A percentile compares a stretch with the other conserved stretches of the same genome.
Conservation (phyloP, 2,329 filamentous ascomycete genomes). For the Phyllosticta paracitricarpa region DNA sequence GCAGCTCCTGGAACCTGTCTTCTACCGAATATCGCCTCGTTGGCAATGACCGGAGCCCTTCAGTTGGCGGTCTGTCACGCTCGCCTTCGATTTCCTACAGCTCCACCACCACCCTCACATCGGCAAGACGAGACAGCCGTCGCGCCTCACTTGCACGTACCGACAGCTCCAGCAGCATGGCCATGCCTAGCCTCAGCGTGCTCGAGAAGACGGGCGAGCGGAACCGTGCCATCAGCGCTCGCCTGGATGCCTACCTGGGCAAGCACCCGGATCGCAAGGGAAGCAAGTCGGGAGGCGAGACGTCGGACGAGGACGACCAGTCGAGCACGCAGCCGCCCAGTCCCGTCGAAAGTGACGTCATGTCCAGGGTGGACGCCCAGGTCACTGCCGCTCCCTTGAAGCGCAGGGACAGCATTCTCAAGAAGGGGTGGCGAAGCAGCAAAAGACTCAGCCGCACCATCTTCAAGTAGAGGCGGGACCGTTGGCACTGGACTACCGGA, state of each 20-base stretch:
- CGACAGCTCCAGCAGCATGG: slow-evolving; percentile 28
- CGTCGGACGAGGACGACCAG: slow-evolving; percentile 20
- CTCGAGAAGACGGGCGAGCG: slow-evolving; percentile 23
- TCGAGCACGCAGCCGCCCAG: slow-evolving; percentile 15
- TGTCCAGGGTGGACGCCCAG: slow-evolving; percentile 6
- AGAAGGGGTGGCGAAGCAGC: slow-evolving; percentile 25
- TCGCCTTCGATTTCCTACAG: slow-evolving; percentile 26
- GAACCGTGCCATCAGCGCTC: slow-evolving; percentile 29
- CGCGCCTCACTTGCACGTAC: slow-evolving; percentile 26
- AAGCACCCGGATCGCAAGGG: slow-evolving; percentile 9
- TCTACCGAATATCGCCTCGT: slow-evolving; percentile 38
- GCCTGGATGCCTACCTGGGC: slow-evolving; percentile 29
- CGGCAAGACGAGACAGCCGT: slow-evolving; percentile 27
- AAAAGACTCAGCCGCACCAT: slow-evolving; percentile 26
- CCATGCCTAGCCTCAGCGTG: slow-evolving; percentile 12
- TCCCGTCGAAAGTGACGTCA: slow-evolving; percentile 22
- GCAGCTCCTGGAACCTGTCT: slow-evolving; percentile 28
- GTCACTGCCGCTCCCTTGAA: slow-evolving; percentile 19
- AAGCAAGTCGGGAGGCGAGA: slow-evolving; percentile 13
- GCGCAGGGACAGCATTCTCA: slow-evolving; percentile 23
- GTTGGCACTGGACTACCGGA: neutral
- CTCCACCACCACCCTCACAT: slow-evolving; percentile 16
- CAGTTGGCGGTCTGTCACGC: slow-evolving; percentile 32
- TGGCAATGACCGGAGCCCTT: slow-evolving; percentile 27
- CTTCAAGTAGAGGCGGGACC: slow-evolving; percentile 20